Evolutionary conservation across 495 filamentous ascomycete species (phyloP), one percentile per base, ranked within the genome.

Genomic region (Daldinia decipiens): DNA sequence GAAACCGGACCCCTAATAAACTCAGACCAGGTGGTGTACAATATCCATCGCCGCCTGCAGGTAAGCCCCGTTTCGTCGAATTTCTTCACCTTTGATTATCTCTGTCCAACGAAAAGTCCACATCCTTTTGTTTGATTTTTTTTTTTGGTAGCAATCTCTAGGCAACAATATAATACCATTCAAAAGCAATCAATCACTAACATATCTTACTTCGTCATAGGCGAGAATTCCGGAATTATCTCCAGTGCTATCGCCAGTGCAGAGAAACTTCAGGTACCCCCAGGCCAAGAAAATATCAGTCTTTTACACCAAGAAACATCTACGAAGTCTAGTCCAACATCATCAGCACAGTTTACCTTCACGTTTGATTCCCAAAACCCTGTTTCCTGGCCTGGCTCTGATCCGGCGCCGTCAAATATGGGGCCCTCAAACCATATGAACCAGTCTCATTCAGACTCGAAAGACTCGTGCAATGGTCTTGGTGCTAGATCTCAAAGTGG

Each of bases 241-340:
- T 94, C 85, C 15, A 84, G 88, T 52, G 94, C 94, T n/a, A 96
- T 96, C 73, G 93, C 93, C 9, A 95, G 91, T 75, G 93, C 93
- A 26, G 92, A 92, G 53, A 91, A 91, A 59, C 83, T 88, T 17
- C 86, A 90, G 11, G 82, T 88, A 4, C 81, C 81, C 1, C 82
- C 80, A 70, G 90, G 88, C 4, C 85, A 90, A 65, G 90, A 91
- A 71, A 94, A 93, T 73, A 84, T 87, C 40, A 95, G 92, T 75
- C 83, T 95, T 67, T 75, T 95, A 43, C 89, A 92, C 47, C 91
- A 92, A 73, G 87, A 90, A 77, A 78, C 85, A 17, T 84, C 86
- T 7, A 83, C 85, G 2, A 88, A 87, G 73, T 77, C 82, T 2
- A 88, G 84, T 31, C 82, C 87, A 24, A 86, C 67, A 13, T 51